Percentiles rank a stretch among this genome's conserved stretches.
Evolutionary conservation across 1,284 basidiomycete genomes (phyloP).

Genomic region (Hymenochaete sp.): DNA sequence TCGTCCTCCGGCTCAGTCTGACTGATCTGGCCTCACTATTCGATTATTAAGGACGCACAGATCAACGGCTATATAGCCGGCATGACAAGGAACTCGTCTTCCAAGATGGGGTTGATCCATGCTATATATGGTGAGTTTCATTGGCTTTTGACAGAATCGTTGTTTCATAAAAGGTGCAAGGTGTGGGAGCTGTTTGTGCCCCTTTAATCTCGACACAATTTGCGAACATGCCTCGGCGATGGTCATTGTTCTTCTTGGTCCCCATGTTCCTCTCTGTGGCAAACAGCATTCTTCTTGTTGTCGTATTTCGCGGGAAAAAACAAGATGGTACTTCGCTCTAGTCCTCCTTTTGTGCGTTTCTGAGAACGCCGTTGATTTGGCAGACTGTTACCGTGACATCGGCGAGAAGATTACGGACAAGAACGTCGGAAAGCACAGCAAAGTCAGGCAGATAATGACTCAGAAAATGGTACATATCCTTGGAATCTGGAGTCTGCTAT

Average conservation of each 20-base stretch:
- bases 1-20: too few species aligned
- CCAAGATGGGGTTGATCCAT: conserved; percentile 24
- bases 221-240: conserved; percentile 19
- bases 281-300: conserved; percentile 24
- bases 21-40: too few species aligned
- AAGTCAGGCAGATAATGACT: conserved; percentile 19
- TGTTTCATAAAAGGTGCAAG: conserved; percentile 4
- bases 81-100: conserved; percentile 32
- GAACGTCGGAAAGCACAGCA: conserved; percentile 21
- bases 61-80: conserved; percentile 48
- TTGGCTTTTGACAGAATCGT: background rate
- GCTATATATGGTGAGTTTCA: conserved; percentile 21
- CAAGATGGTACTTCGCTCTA: conserved; percentile 24
- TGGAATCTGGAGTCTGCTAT: conserved; percentile 25
- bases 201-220: conserved; percentile 28
- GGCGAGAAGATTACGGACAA: conserved; percentile 19
- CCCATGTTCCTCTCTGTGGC: conserved; percentile 30
- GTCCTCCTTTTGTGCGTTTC: background rate
- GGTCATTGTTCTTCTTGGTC: conserved; percentile 31
- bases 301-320: conserved; percentile 30
- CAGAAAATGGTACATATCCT: conserved; percentile 22
- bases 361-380: too few species aligned
- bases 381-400: too few species aligned
- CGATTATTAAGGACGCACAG: conserved; percentile 40
- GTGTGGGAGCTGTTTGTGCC: conserved; percentile 24